Evolutionary conservation across 495 filamentous ascomycete genomes (phyloP).

Genomic region (Penicillium cataractarum): DNA sequence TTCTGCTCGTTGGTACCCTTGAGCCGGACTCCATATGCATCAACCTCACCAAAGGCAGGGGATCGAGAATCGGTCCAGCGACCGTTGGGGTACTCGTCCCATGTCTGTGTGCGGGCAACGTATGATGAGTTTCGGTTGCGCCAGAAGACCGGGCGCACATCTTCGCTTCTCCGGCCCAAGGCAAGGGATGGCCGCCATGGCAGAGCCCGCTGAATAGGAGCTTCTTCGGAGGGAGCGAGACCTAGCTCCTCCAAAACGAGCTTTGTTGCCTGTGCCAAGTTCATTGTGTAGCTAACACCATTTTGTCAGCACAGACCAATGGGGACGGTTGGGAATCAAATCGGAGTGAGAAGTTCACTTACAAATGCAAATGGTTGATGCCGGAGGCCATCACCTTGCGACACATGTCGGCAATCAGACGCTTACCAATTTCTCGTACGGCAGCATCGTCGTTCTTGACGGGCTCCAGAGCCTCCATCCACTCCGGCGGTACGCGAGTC

Average conservation of each 20-base stretch:
- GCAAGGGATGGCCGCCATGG: constrained; percentile 96
- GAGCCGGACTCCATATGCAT: constrained; percentile 92
- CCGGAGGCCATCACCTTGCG: constrained; percentile 77
- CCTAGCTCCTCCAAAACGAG: constrained; percentile 90
- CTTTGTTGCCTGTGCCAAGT: constrained; percentile 89
- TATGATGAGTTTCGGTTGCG: constrained; percentile 95
- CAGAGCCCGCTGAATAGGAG: constrained; percentile 79
- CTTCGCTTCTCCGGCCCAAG: constrained; percentile 84
- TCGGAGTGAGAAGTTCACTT: constrained; percentile 29
- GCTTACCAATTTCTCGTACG: constrained; percentile 88
- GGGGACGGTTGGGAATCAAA: neutral
- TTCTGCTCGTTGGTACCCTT: constrained; percentile 98
- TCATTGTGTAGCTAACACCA: constrained; percentile 86
- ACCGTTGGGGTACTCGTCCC: constrained; percentile 99
- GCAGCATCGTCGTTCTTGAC: constrained; percentile 96
- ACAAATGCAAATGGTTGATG: constrained; percentile 91
- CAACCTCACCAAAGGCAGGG: constrained; percentile 94
- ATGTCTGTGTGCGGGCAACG: constrained; percentile 91
- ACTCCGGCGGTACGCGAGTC: constrained; percentile 75
- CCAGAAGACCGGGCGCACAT: constrained; percentile 99
- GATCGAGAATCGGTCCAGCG: constrained; percentile 98
- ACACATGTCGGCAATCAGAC: constrained; percentile 90
- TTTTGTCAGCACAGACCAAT: constrained; percentile 9
- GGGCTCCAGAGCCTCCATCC: constrained; percentile 82
- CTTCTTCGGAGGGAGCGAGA: constrained; percentile 72